Evolutionary conservation across 768 basidiomycete genomes (phyloP), one percentile per base, ranked within the genome.

Genomic region (Pleurotus platypus): DNA sequence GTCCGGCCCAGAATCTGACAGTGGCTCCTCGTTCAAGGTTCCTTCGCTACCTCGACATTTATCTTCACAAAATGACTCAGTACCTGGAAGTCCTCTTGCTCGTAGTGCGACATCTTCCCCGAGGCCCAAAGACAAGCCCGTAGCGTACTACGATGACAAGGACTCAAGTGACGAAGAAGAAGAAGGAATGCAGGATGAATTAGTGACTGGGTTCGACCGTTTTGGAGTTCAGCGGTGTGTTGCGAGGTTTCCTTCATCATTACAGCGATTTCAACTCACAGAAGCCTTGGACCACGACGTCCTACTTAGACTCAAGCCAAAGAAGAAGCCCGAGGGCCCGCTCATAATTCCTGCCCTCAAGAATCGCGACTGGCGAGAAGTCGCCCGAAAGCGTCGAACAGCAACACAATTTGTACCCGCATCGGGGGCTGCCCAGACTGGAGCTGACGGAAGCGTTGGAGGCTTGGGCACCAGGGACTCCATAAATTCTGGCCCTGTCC

Each of bases 331-430:
- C 50, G 71, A 79, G 9, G 82, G 75, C 3, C 90, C 90, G 0
- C 79, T 97, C 7, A 85, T 97, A 38, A 98, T 99, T 46, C 87
- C 95, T 13, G 77, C 92, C 1, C 76, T 92, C 46, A 77, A 92
- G 63, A 96, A 98, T 65, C 82, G 85, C 24, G 95, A 99, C 67
- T 99, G 96, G 96, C 77, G 92, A 42, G 89, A 85, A 51, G 71
- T 84, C 6, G 90, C 91, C 13, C 78, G 88, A 42, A 86, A 83
- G 67, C 78, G 89, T 64, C 83, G 46, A 20, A 56, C 46, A n/a
- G 39, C 20, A 4, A n/a, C 39, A 38, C 39, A 38, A 24, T 50
- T 58, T 38, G 39, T 22, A 12, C 47, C 42, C 26, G 42, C 42
- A 47, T 30, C 35, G 9, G 37, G 40, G 30, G 47, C 46, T 8